phyloP scores from a whole-genome alignment of 306 rosid species.

The Prosopis cineraria region DNA sequence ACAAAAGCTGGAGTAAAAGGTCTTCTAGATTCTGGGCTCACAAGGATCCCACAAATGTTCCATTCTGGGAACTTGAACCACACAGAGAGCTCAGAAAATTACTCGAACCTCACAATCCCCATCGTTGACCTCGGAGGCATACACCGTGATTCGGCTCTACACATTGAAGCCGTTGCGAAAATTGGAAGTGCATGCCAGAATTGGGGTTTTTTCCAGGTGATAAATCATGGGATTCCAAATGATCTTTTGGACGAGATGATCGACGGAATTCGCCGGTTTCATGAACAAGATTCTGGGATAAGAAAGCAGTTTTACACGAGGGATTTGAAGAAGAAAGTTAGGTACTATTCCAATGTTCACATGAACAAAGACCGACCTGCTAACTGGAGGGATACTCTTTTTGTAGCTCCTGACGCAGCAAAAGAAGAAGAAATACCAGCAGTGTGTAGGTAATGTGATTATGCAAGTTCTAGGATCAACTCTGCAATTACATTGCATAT shows the following conservation, averaged over 20 bases:
- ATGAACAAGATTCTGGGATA: constrained; percentile 38
- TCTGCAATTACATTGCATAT: not conserved
- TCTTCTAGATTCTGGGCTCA: constrained; percentile 35
- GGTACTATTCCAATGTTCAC: constrained; percentile 45
- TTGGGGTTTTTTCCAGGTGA: constrained; percentile 45
- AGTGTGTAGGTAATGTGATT: constrained; percentile 35
- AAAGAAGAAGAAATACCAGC: constrained; percentile 39
- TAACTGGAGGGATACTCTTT: constrained; percentile 60
- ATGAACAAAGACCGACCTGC: constrained; percentile 35
- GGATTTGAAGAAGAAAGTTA: constrained; percentile 10
- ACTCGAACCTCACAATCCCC: constrained; percentile 5
- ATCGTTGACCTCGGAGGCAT: constrained; percentile 28
- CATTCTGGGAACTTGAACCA: not conserved
- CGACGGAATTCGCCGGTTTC: constrained; percentile 35
- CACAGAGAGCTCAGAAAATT: not conserved
- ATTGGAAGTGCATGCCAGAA: constrained; percentile 5
- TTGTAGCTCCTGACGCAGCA: constrained; percentile 36
- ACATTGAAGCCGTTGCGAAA: not conserved
- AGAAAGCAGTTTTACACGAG: constrained; percentile 29
- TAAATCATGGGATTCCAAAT: constrained; percentile 41
- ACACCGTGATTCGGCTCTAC: not conserved
- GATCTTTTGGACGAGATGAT: constrained; percentile 32
- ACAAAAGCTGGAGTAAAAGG: constrained; percentile 46
- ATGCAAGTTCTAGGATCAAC: not conserved
- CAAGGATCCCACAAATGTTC: constrained; percentile 42